Conservation (phyloP, 2,329 filamentous ascomycete species). For the Leptographium radiaticola region DNA sequence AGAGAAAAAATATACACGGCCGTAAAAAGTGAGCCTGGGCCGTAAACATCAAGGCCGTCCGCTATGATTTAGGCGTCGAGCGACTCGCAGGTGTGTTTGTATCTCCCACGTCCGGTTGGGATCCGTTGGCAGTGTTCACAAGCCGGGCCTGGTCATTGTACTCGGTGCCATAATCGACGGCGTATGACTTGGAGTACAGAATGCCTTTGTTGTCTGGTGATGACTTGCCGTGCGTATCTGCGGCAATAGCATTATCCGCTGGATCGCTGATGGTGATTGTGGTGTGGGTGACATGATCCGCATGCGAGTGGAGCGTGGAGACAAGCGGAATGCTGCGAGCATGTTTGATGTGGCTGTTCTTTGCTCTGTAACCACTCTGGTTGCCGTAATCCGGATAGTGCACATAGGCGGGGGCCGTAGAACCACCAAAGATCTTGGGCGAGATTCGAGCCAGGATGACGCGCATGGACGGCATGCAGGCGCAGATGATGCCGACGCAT, state of each 20-base stretch:
- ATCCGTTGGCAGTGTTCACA: neutral
- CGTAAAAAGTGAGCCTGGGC: too few species aligned
- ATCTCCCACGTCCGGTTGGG: too few species aligned
- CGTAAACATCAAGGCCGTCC: too few species aligned
- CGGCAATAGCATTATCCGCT: neutral
- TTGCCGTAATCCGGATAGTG: neutral
- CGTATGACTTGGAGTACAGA: constrained; percentile 1
- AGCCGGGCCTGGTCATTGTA: constrained; percentile 1
- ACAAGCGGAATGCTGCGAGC: constrained; percentile 5
- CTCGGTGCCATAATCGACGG: neutral
- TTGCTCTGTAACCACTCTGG: neutral
- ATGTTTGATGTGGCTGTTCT: neutral
- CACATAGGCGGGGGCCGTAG: neutral
- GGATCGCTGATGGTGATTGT: neutral
- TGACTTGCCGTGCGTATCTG: neutral
- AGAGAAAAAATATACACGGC: too few species aligned
- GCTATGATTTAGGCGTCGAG: too few species aligned
- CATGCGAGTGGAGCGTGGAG: neutral
- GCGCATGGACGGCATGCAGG: constrained; percentile 20
- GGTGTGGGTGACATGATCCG: neutral
- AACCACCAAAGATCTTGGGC: constrained; percentile 11
- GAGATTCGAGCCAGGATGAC: constrained; percentile 18
- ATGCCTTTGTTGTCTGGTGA: neutral
- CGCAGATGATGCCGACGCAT: constrained; percentile 21
- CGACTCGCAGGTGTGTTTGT: too few species aligned